Percentiles rank a stretch among this genome's conserved stretches.
These are phyloP conservation scores for Russula lepida DNA, from an alignment of 768 basidiomycete species.

Conservation along the genomic window DNA sequence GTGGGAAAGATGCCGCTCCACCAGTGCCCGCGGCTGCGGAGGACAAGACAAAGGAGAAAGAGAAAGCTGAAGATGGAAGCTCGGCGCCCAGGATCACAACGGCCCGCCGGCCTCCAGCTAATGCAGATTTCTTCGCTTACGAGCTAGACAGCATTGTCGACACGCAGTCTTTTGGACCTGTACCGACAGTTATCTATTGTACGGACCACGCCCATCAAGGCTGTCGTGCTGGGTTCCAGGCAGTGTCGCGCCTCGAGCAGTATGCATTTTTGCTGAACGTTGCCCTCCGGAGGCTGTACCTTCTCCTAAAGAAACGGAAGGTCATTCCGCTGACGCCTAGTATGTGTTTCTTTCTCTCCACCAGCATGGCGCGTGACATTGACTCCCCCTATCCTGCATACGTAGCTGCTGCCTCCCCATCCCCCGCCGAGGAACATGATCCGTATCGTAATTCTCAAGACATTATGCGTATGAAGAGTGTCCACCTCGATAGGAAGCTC, in stretches of 20 bases:
- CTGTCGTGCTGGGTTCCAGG: conserved; percentile 73
- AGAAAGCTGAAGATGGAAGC: conserved; percentile 34
- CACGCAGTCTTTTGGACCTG: conserved; percentile 59
- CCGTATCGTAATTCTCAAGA: conserved; percentile 83
- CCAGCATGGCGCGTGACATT: conserved; percentile 17
- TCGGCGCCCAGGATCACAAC: conserved; percentile 53
- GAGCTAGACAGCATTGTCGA: conserved; percentile 64
- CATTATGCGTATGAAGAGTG: conserved; percentile 91
- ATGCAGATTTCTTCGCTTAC: conserved; percentile 71
- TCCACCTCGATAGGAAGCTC: conserved; percentile 90
- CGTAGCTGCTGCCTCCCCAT: conserved; percentile 27
- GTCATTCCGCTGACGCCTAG: conserved; percentile 79
- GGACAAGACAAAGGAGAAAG: conserved; percentile 38
- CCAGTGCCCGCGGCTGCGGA: conserved; percentile 46
- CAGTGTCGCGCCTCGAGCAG: conserved; percentile 91
- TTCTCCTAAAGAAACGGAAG: conserved; percentile 79
- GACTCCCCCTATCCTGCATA: conserved; percentile 20
- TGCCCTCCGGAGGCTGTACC: conserved; percentile 83
- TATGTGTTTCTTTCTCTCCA: conserved; percentile 29
- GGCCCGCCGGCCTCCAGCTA: conserved; percentile 68
- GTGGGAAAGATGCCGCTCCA: conserved; percentile 68
- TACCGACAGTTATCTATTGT: conserved; percentile 70
- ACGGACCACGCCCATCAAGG: conserved; percentile 61
- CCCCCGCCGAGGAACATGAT: conserved; percentile 43
- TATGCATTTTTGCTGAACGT: conserved; percentile 97